These are phyloP conservation scores for Saposhnikovia divaricata DNA, from an alignment of 129 eudicot species.

Conservation along the genomic window DNA sequence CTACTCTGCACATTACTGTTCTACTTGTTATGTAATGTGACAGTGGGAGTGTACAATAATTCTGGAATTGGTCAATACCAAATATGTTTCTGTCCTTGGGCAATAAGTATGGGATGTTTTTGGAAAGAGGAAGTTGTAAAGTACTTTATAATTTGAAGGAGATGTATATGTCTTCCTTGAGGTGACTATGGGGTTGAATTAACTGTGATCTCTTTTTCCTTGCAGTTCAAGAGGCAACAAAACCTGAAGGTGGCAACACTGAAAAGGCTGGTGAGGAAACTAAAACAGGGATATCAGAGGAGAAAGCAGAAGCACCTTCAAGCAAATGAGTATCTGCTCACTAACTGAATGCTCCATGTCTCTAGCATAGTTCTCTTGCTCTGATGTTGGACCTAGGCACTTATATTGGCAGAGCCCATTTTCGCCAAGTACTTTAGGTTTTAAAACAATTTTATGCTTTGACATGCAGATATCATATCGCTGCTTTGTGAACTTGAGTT, in stretches of 20 bases:
- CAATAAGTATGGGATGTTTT: constrained; percentile 23
- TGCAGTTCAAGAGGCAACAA: constrained; percentile 38
- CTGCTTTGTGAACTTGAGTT: constrained; percentile 18
- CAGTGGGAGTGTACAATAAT: background rate
- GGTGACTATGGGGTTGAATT: background rate
- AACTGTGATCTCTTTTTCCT: background rate
- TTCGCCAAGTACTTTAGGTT: constrained; percentile 21
- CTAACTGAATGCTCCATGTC: constrained; percentile 2
- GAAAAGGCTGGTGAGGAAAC: constrained; percentile 21
- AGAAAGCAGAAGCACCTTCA: constrained; percentile 14
- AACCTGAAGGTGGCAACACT: background rate
- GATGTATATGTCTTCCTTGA: background rate
- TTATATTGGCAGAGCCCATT: background rate
- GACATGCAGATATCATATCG: constrained; percentile 19
- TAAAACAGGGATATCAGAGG: constrained; percentile 27
- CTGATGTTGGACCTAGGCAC: constrained; percentile 11
- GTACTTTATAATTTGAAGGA: constrained; percentile 59
- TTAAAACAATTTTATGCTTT: constrained; percentile 12
- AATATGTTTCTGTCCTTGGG: constrained; percentile 15
- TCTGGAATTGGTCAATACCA: background rate
- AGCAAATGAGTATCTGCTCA: constrained; percentile 24
- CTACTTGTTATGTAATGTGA: background rate
- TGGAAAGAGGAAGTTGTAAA: constrained; percentile 38
- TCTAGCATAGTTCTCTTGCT: constrained; percentile 14
- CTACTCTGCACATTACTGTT: background rate